Evolutionary conservation across 2,329 filamentous ascomycete genomes (phyloP), one percentile per base, ranked within the genome.

Genomic region (Alternaria panax): DNA sequence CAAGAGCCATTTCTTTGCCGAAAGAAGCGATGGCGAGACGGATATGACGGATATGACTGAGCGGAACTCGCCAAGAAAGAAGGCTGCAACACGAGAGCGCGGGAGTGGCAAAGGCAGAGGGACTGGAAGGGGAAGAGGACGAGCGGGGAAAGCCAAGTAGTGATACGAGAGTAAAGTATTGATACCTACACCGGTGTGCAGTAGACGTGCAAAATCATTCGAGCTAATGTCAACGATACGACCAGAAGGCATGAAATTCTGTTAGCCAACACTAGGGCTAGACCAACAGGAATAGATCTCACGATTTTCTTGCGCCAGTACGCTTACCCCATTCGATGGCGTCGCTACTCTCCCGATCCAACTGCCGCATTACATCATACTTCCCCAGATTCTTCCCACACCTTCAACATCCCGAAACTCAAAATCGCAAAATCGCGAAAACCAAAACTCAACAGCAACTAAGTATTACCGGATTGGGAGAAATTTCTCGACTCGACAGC

Each of bases 1-100:
- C 20, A 75, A 71, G 54, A 76, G 74, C 47, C 74, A 76, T 48
- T 77, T 72, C 34, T 77, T 76, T 55, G 71, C 68, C 11, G 60
- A 72, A 47, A 63, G 51, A 4, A 75, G 68, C 54, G 74, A 75
- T 27, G 73, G 65, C 14, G 75, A 76, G 60, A 77, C 75, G 8
- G 75, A 77, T 66, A 55, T 69, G 40, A 68, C 69, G 7, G 70
- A 73, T 55, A 48, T 69, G 46, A 67, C 66, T 16, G 68, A 69
- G 42, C 63, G 64, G 14, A 51, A 61, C 11, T 72, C 69, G 41
- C 68, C 66, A 20, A 67, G 63, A 54, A 68, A 68, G 52, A 51
- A 51, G 16, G 38, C 18, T 30, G 43, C 34, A 16, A 46, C 30
- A 34, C 45, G 38, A 45, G 51, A 59, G 36, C 28, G 51, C 16